Conservation (phyloP, 257 asterid species). For the Solanum medicagineum region DNA sequence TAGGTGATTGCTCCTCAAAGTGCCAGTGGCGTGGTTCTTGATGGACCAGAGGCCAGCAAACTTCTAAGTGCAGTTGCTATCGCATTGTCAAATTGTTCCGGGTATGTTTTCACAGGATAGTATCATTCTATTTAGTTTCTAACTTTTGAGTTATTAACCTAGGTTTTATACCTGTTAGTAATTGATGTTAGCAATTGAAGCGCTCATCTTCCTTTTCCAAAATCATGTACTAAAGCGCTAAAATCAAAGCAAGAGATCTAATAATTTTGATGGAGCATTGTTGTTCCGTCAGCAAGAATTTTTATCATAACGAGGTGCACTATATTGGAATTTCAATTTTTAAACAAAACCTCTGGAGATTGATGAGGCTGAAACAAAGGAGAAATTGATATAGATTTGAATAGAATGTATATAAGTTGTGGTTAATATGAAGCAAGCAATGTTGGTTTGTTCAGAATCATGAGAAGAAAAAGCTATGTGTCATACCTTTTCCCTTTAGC, state of each 20-base stretch:
- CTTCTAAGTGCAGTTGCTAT: conserved; percentile 94
- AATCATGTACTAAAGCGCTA: neutral
- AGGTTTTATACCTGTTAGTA: neutral
- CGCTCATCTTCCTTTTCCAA: neutral
- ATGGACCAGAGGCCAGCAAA: conserved; percentile 92
- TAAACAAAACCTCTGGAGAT: neutral
- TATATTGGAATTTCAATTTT: neutral
- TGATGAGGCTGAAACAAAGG: neutral
- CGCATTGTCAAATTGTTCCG: conserved; percentile 79
- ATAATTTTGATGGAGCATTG: neutral
- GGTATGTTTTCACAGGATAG: conserved; percentile 35
- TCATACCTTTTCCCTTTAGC: neutral
- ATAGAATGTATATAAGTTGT: neutral
- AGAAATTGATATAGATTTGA: neutral
- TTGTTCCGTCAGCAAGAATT: neutral
- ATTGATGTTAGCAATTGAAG: neutral
- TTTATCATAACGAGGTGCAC: neutral
- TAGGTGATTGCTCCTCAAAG: conserved; percentile 94
- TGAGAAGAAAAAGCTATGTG: neutral
- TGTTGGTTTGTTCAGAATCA: neutral
- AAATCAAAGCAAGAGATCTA: neutral
- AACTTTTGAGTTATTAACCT: neutral
- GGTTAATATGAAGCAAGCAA: neutral
- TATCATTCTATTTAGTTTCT: conserved; percentile 3
- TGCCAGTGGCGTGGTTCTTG: conserved; percentile 86